A percentile compares a stretch with the other conserved stretches of the same genome.
These are phyloP conservation scores for Spencermartinsiella europaea DNA, from an alignment of 805 yeast genomes.

Conservation along the genomic window DNA sequence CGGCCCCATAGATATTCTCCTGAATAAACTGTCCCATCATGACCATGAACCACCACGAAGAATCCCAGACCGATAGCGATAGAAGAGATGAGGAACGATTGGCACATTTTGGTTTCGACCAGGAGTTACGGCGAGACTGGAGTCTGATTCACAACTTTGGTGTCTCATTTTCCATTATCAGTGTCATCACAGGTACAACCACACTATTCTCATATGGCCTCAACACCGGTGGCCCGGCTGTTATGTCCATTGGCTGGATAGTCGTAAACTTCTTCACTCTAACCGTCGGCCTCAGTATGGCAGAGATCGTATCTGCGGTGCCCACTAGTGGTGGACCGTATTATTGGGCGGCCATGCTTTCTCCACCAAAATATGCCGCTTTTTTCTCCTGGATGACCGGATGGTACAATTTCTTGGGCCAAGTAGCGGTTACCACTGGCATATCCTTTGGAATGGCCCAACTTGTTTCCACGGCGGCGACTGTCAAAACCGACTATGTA, in stretches of 20 bases:
- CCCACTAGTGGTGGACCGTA: constrained; percentile 76
- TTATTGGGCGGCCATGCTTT: constrained; percentile 47
- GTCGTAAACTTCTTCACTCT: constrained; percentile 51
- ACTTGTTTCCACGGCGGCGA: constrained; percentile 15
- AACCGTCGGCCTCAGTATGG: constrained; percentile 55
- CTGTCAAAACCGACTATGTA: constrained; percentile 14
- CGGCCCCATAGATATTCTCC: too few species aligned
- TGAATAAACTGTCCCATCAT: too few species aligned
- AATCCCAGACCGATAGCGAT: neutral
- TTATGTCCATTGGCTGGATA: constrained; percentile 71
- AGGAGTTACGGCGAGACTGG: constrained; percentile 58
- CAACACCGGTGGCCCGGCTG: constrained; percentile 58
- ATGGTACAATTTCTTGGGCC: constrained; percentile 25
- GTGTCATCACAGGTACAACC: constrained; percentile 58
- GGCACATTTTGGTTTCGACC: constrained; percentile 61
- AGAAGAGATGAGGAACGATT: constrained; percentile 28
- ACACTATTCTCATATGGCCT: constrained; percentile 57
- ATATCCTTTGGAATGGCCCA: constrained; percentile 18
- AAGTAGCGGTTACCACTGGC: constrained; percentile 21
- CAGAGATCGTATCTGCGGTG: constrained; percentile 61
- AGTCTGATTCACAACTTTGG: constrained; percentile 63
- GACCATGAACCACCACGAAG: neutral
- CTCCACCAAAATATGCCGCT: constrained; percentile 22
- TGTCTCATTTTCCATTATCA: constrained; percentile 69
- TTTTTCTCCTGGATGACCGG: constrained; percentile 25